These are phyloP conservation scores for Sordaria brevicollis DNA, from an alignment of 495 filamentous ascomycete genomes.

Conservation along the genomic window DNA sequence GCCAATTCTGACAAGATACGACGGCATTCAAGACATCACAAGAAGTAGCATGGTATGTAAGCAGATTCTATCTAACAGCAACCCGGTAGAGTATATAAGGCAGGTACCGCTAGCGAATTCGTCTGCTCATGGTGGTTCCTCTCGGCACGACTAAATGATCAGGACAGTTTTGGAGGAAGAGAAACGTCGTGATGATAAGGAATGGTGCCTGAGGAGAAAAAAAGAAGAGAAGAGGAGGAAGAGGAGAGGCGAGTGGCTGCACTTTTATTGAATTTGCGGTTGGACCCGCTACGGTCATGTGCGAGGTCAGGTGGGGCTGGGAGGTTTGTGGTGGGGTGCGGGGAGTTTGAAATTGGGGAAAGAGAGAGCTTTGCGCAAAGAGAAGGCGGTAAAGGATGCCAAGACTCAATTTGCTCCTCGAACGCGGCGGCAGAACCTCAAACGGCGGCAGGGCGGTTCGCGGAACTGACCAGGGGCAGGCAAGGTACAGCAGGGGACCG, in stretches of 20 bases:
- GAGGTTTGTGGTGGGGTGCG: neutral
- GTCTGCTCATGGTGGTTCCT: slow-evolving; percentile 26
- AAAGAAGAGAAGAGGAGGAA: slow-evolving; percentile 11
- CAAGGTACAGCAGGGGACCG: too few relatives aligned
- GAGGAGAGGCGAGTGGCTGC: neutral
- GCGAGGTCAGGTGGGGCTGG: neutral
- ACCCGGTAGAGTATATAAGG: slow-evolving; percentile 27
- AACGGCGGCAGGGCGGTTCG: too few relatives aligned
- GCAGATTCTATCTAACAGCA: slow-evolving; percentile 46
- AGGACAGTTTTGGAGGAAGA: slow-evolving; percentile 30
- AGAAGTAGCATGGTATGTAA: slow-evolving; percentile 20
- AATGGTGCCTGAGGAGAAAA: slow-evolving; percentile 32
- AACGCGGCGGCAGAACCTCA: too few relatives aligned
- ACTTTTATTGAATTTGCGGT: slow-evolving; percentile 3
- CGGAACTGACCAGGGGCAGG: slow-evolving; percentile 6
- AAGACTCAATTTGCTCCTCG: too few relatives aligned
- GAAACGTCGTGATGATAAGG: slow-evolving; percentile 43
- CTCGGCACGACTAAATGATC: slow-evolving; percentile 44
- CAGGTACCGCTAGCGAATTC: slow-evolving; percentile 46
- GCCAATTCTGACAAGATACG: neutral
- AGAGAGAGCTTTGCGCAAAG: neutral
- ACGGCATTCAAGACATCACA: neutral
- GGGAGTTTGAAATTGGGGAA: neutral
- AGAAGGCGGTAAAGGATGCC: slow-evolving; percentile 3
- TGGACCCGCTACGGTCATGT: neutral